Percentiles rank a stretch among this genome's conserved stretches.
Evolutionary conservation across 176 grass and related monocot species (phyloP).

Genomic region (Hordeum marinum): DNA sequence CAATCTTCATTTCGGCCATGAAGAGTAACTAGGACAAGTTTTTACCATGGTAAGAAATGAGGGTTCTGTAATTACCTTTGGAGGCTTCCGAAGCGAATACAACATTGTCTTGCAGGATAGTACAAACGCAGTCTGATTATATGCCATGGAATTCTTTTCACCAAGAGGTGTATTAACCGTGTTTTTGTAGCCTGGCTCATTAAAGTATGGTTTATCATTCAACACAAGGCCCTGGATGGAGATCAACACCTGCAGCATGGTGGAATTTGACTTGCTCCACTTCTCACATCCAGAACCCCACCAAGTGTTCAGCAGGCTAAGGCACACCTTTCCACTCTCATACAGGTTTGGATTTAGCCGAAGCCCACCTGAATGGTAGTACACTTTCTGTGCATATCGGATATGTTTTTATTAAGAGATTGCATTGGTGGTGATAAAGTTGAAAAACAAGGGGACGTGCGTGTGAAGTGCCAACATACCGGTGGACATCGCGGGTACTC

Average conservation of each 20-base stretch:
- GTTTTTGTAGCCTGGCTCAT: constrained; percentile 55
- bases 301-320: constrained; percentile 88
- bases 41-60: background rate
- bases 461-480: constrained; percentile 24
- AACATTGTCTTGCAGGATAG: constrained; percentile 68
- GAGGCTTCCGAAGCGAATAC: constrained; percentile 51
- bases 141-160: constrained; percentile 56
- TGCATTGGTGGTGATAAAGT: background rate
- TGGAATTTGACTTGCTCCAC: constrained; percentile 69
- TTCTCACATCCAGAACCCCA: constrained; percentile 59
- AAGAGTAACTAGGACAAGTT: background rate
- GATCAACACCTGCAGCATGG: constrained; percentile 66
- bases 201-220: constrained; percentile 71
- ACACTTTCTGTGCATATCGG: constrained; percentile 47
- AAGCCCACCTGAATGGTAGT: constrained; percentile 77
- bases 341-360: constrained; percentile 73
- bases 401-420: background rate
- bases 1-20: background rate
- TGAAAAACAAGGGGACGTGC: background rate
- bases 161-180: constrained; percentile 37
- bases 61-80: constrained; percentile 42
- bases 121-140: constrained; percentile 57
- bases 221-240: constrained; percentile 74
- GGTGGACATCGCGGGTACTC: constrained; percentile 51
- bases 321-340: constrained; percentile 66